Base-by-base conservation (phyloP, 1,139 yeast species). In the Wickerhamomyces sp. region DNA sequence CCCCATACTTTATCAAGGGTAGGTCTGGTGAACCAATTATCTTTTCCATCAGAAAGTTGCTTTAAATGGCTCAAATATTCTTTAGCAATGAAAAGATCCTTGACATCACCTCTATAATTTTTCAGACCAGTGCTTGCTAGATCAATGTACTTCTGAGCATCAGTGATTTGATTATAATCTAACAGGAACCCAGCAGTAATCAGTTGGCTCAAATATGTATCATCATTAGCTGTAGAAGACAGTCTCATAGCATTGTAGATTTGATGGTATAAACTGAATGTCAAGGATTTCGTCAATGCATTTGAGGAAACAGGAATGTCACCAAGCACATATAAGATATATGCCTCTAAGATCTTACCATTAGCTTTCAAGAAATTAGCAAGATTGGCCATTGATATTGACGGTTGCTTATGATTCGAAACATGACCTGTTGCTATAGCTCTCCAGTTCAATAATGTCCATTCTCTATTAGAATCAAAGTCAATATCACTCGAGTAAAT, bases 1-100 rank as follows among this genome's bases (percentile, higher is more conserved):
- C 90, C 92, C 94, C 95, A 85, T 44, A 89, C 81, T 55, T 78
- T 83, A 53, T 89, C 95, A 43, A 89, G 67, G 51, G 83, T 85
- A 13, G 94, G 95, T 55, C 80, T 81, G 28, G 84, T 71, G 29
- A 84, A 71, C 67, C 75, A 79, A 29, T 76, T 64, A 37, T 69
- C 51, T 33, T 48, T 53, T 12, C 69, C 54, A 36, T 73, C 76
- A 5, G 76, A 61, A 17, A 76, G 47, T 52, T 84, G 61, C 31
- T 69, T 30, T 15, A 30, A 19, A 13, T n/a, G 24, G 7, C 4
- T 14, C 25, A 30, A 20, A 12, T 30, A 19, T n/a, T 13, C 4
- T 16, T 30, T 30, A 6, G 24, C 24, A 13, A 16, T 12, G 7
- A 7, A n/a, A 3, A 20, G 3, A 6, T 30, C 32, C 6, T 30